Evolutionary conservation across 305 asterid species (phyloP).

Genomic region (Solanum chacoense): DNA sequence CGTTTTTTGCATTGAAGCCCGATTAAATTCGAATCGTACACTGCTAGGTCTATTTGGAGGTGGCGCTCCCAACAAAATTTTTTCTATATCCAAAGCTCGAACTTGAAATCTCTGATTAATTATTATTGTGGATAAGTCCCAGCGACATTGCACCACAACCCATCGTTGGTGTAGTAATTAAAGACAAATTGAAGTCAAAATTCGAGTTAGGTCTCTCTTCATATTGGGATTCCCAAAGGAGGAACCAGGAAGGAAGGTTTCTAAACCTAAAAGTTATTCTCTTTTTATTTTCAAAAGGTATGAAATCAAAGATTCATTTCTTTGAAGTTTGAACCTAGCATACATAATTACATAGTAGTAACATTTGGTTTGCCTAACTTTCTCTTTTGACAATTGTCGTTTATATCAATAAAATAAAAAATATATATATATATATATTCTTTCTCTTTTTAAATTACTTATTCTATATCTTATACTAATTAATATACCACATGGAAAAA

Average conservation of each 20-base stretch:
- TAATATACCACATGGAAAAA: neutral
- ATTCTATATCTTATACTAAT: neutral
- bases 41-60: rapidly evolving
- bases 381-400: conserved; percentile 21
- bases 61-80: rapidly evolving
- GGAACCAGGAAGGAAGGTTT: neutral
- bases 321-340: conserved; percentile 11
- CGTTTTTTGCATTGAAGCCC: rapidly evolving
- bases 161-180: neutral
- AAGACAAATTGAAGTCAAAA: neutral
- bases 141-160: neutral
- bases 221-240: neutral
- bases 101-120: no score
- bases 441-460: neutral
- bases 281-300: neutral
- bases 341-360: neutral
- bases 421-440: neutral
- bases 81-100: neutral
- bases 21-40: no score
- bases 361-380: conserved; percentile 26
- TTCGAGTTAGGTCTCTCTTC: conserved; percentile 4
- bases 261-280: conserved; percentile 22
- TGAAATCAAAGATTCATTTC: conserved; percentile 15
- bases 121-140: neutral
- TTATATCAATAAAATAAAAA: neutral